Percentiles rank a stretch among this genome's conserved stretches.
Conservation (phyloP, 352 stramenopile species). For the Pseudoperonospora humuli region DNA sequence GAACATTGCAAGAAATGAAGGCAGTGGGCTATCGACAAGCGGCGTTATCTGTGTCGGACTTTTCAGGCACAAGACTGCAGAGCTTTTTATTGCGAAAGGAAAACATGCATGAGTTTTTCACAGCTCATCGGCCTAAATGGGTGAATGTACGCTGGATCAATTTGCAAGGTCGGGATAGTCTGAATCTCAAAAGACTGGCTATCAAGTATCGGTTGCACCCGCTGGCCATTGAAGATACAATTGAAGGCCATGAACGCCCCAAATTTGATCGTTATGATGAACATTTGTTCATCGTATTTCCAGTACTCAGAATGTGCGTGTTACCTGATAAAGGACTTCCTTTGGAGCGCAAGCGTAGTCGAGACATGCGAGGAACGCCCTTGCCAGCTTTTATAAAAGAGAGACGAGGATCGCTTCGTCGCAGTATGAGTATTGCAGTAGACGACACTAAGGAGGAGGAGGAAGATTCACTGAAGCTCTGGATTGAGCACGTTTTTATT, state of each 20-base stretch:
- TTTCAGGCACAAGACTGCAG: conserved; percentile 63
- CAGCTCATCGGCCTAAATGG: conserved; percentile 57
- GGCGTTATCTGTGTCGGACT: conserved; percentile 67
- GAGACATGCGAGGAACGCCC: conserved; percentile 10
- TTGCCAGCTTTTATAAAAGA: conserved; percentile 38
- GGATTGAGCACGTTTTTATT: conserved; percentile 78
- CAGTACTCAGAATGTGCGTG: conserved; percentile 67
- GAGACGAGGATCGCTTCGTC: conserved; percentile 24
- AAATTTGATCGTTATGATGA: conserved; percentile 84
- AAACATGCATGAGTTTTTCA: conserved; percentile 69
- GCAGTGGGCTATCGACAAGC: conserved; percentile 41
- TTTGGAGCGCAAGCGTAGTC: conserved; percentile 30
- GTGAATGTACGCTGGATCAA: conserved; percentile 86
- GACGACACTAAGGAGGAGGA: conserved; percentile 27
- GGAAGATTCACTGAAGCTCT: conserved; percentile 65
- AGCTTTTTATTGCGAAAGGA: conserved; percentile 47
- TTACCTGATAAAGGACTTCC: conserved; percentile 29
- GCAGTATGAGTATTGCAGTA: conserved; percentile 10
- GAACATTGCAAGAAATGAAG: conserved; percentile 49
- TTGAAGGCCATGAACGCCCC: conserved; percentile 79
- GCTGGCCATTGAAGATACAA: conserved; percentile 78
- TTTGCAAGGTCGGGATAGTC: conserved; percentile 63
- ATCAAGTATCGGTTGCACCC: conserved; percentile 86
- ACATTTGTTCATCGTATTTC: conserved; percentile 80
- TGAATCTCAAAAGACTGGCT: conserved; percentile 79